Base-by-base conservation (phyloP, 768 basidiomycete genomes). In the Rossbeevera mucosa region DNA sequence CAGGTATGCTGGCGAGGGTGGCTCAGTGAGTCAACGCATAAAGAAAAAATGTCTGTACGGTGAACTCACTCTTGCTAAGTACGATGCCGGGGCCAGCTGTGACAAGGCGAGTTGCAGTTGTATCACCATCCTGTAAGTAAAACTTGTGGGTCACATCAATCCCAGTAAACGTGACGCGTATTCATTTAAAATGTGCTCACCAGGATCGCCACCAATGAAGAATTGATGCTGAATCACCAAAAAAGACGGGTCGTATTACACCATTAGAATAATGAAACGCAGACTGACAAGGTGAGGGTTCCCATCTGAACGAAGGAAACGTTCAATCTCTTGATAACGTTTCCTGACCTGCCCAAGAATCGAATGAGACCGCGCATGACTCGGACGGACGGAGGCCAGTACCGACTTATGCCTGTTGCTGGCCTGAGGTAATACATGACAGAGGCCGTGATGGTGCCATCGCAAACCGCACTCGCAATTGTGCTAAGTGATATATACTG, bases 381-480 rank as follows among this genome's bases (percentile, higher is more conserved):
- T 21, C 25, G n/a, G 14, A n/a, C n/a, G n/a, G 13, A n/a, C 14
- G 8, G 26, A 29, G 13, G 33, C 5, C 8, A 52, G 14, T 52
- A 64, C 63, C 60, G 54, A 25, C 14, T 31, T 46, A 45, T n/a
- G n/a, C n/a, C n/a, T n/a, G n/a, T n/a, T 13, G 40, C 58, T n/a
- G 51, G 53, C 21, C 52, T 52, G 22, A 64, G 44, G 24, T 54
- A 62, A 44, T 53, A 61, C 0, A 47, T 28, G 21, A 64, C 43
- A 11, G 57, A 55, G 9, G 5, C 6, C 3, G 60, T 64, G 49
- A 67, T 64, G 40, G 50, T 5, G 13, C 30, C 44, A 47, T 64
- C 62, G 24, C 64, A 66, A 9, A 55, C 2, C n/a, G 64, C 54
- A n/a, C 60, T 56, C 5, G 58, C 38, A 13, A 65, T 2, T n/a